Percentiles rank a stretch among this genome's conserved stretches.
Evolutionary conservation across 2,329 filamentous ascomycete genomes (phyloP).

Genomic region (Periconia sp.): DNA sequence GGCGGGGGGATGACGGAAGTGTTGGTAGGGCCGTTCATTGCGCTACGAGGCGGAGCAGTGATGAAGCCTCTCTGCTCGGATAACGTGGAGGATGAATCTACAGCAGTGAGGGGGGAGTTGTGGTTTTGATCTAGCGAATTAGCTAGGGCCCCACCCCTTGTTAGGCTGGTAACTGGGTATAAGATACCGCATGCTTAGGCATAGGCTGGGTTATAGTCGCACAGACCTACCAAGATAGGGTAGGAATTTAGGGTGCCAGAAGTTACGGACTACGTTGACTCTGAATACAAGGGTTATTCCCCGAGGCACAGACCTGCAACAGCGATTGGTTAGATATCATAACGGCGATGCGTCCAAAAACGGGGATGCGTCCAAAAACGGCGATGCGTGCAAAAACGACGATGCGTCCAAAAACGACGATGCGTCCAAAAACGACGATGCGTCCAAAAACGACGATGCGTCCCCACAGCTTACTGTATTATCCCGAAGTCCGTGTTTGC

Average conservation of each 20-base stretch:
- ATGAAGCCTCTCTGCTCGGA: neutral
- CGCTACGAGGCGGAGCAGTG: neutral
- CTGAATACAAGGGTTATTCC: neutral
- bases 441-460: neutral
- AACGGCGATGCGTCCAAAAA: too few species aligned
- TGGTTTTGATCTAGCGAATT: neutral
- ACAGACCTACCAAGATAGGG: neutral
- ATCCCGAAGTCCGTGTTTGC: neutral
- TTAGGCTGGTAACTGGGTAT: neutral
- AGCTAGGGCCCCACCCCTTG: neutral
- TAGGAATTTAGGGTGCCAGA: neutral
- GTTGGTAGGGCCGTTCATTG: neutral
- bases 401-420: neutral
- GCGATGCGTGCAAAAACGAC: too few species aligned
- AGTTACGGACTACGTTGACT: neutral
- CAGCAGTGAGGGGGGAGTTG: constrained; percentile 1
- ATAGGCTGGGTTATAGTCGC: neutral
- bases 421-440: neutral
- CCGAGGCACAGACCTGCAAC: neutral
- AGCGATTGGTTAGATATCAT: neutral
- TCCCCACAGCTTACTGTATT: neutral
- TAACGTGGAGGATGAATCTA: neutral
- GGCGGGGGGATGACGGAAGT: constrained; percentile 1
- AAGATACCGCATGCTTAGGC: neutral
- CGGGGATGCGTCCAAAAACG: too few species aligned